These are phyloP conservation scores for Dactylellina leptospora DNA, from an alignment of 2,329 filamentous ascomycete species.

Conservation along the genomic window DNA sequence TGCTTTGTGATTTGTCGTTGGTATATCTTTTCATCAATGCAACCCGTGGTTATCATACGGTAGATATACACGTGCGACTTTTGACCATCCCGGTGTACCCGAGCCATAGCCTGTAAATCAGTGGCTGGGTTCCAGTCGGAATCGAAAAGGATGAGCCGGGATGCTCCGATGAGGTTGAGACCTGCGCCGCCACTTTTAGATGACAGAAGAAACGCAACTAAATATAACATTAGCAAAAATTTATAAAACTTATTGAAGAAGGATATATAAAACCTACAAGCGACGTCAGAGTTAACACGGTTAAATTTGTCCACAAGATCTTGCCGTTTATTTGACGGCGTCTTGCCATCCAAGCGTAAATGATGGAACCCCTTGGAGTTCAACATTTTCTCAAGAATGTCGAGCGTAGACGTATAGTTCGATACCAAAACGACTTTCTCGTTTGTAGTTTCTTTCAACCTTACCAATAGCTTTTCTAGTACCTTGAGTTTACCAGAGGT, in stretches of 20 bases:
- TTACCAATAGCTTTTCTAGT: slow-evolving; percentile 71
- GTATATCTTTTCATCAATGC: slow-evolving; percentile 78
- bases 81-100: slow-evolving; percentile 77
- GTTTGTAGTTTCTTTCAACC: slow-evolving; percentile 68
- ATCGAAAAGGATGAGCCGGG: slow-evolving; percentile 75
- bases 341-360: slow-evolving; percentile 75
- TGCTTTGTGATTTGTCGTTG: slow-evolving; percentile 77
- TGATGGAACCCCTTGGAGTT: slow-evolving; percentile 69
- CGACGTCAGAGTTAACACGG: slow-evolving; percentile 59
- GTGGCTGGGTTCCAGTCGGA: slow-evolving; percentile 80
- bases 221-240: slow-evolving; percentile 54
- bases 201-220: slow-evolving; percentile 76
- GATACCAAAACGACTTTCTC: slow-evolving; percentile 80
- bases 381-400: slow-evolving; percentile 71
- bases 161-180: slow-evolving; percentile 75
- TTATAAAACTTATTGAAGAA: not conserved
- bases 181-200: slow-evolving; percentile 76
- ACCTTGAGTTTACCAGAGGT: slow-evolving; percentile 70
- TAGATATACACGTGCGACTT: slow-evolving; percentile 75
- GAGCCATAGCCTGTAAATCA: slow-evolving; percentile 77
- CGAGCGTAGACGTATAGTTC: slow-evolving; percentile 77
- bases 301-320: slow-evolving; percentile 76
- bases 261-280: slow-evolving; percentile 42
- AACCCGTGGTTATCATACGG: slow-evolving; percentile 72
- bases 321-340: slow-evolving; percentile 71